phyloP scores from a whole-genome alignment of 2,329 filamentous ascomycete genomes.

The Pseudogymnoascus sp. region DNA sequence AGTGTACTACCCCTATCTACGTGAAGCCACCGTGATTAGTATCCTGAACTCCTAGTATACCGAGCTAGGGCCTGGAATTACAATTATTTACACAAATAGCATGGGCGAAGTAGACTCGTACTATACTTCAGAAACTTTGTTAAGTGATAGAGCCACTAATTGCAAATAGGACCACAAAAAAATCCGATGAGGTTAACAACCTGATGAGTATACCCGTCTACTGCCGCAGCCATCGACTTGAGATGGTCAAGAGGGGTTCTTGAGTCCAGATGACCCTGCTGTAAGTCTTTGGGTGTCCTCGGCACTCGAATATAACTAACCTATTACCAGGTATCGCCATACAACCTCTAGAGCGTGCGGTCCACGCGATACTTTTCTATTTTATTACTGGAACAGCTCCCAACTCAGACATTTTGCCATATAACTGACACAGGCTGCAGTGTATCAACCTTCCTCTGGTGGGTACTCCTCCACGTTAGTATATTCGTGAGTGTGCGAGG shows the following conservation, averaged over 20 bases:
- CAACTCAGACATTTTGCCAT: too few species aligned
- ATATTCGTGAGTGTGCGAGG: too few species aligned
- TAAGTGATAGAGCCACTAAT: too few species aligned
- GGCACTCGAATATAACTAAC: background rate
- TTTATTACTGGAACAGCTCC: slow-evolving; percentile 29
- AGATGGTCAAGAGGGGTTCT: slow-evolving; percentile 37
- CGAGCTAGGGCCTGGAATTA: background rate
- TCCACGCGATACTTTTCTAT: slow-evolving; percentile 68
- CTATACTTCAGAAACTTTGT: too few species aligned
- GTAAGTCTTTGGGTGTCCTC: slow-evolving; percentile 39
- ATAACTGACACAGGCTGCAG: too few species aligned
- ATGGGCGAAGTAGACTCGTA: background rate
- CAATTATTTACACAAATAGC: background rate
- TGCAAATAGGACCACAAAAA: too few species aligned
- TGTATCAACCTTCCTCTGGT: too few species aligned
- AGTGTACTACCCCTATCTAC: background rate
- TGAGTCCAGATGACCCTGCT: slow-evolving; percentile 73
- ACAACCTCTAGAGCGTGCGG: slow-evolving; percentile 89
- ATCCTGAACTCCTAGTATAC: background rate
- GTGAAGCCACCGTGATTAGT: background rate
- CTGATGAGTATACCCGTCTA: slow-evolving; percentile 48
- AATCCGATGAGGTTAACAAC: slow-evolving; percentile 24
- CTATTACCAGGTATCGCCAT: slow-evolving; percentile 57
- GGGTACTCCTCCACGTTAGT: too few species aligned
- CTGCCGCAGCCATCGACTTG: slow-evolving; percentile 17